Conservation (phyloP, 768 basidiomycete genomes). For the Pulveroboletus frians region DNA sequence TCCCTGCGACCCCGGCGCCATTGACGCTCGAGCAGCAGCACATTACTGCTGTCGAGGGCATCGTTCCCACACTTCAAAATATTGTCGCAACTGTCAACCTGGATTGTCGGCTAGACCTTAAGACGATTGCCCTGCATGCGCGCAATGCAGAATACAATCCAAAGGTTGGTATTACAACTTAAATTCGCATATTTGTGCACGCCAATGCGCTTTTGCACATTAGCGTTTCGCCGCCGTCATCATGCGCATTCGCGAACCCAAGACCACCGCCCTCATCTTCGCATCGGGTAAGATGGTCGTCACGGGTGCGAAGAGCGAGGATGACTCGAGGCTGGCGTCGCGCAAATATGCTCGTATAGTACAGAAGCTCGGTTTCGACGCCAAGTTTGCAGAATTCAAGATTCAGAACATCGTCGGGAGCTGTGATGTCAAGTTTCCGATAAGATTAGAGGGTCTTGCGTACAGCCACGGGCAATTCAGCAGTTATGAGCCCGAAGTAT, state of each 20-base stretch:
- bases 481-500: conserved; percentile 94
- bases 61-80: conserved; percentile 99
- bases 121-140: conserved; percentile 97
- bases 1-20: conserved; percentile 64
- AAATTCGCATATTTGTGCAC: conserved; percentile 37
- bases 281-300: conserved; percentile 99
- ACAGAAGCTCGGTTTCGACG: conserved; percentile 98
- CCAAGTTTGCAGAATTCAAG: conserved; percentile 99
- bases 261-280: conserved; percentile 99
- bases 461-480: conserved; percentile 98
- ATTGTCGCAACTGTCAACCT: conserved; percentile 99
- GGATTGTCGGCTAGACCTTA: conserved; percentile 92
- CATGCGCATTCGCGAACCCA: conserved; percentile 99
- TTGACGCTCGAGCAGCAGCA: conserved; percentile 88
- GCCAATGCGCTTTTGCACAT: conserved; percentile 59
- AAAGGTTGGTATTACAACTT: conserved; percentile 75
- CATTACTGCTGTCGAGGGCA: conserved; percentile 95
- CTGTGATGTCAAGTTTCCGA: conserved; percentile 99
- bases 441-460: conserved; percentile 93
- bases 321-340: conserved; percentile 93
- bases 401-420: conserved; percentile 99
- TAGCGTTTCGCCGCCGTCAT: conserved; percentile 99
- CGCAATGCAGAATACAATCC: conserved; percentile 99
- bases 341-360: conserved; percentile 99
- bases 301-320: conserved; percentile 98